Conservation (phyloP, 192 early-diverging fungal species). For the Helicostylum pulchrum region DNA sequence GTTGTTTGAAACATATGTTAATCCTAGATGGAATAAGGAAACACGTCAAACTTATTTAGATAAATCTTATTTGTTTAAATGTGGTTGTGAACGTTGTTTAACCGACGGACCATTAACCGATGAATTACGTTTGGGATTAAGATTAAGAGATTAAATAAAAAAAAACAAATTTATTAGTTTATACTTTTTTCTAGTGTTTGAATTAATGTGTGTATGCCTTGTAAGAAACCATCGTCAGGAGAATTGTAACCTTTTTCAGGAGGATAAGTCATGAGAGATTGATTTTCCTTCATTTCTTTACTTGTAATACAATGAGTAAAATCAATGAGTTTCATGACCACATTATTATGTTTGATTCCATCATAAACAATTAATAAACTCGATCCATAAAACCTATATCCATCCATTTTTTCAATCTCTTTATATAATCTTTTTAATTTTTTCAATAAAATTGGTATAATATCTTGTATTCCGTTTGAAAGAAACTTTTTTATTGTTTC, state of each 20-base stretch:
- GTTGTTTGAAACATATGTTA: conserved; percentile 57
- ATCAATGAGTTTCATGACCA: conserved; percentile 87
- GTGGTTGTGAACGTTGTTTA: conserved; percentile 55
- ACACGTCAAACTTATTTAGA: conserved; percentile 47
- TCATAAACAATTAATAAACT: conserved; percentile 93
- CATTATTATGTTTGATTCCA: conserved; percentile 39
- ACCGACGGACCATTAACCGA: conserved; percentile 44
- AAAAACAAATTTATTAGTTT: conserved; percentile 8
- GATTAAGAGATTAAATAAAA: conserved; percentile 32
- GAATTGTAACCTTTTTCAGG: conserved; percentile 42
- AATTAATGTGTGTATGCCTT: conserved; percentile 73
- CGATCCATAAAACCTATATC: conserved; percentile 87
- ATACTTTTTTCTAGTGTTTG: conserved; percentile 52
- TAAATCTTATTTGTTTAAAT: conserved; percentile 59
- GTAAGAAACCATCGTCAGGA: conserved; percentile 77
- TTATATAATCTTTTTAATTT: conserved; percentile 70
- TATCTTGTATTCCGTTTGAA: conserved; percentile 83
- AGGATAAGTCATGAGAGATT: conserved; percentile 29
- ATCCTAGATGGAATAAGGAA: conserved; percentile 53
- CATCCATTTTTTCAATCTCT: conserved; percentile 68
- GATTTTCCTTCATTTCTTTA: conserved; percentile 27
- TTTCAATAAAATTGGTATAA: conserved; percentile 75
- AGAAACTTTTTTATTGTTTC: conserved; percentile 76
- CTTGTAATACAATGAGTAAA: conserved; percentile 85
- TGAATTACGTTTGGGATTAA: conserved; percentile 41